Evolutionary conservation across 345 rosid genomes (phyloP), one percentile per base, ranked within the genome.

Genomic region (Alliaria petiolata): DNA sequence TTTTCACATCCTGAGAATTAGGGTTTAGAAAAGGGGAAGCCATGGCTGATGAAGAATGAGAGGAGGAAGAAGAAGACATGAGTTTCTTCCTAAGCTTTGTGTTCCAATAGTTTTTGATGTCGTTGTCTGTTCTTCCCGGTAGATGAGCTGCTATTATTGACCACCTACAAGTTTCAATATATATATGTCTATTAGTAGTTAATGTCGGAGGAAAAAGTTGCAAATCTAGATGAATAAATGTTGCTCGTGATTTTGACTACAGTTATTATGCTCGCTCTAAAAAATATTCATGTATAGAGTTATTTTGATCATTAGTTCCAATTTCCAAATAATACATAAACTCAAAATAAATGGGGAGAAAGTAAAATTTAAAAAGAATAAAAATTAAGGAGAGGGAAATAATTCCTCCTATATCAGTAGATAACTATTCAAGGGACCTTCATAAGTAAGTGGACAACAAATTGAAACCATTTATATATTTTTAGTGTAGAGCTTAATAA

Each of bases 61-160:
- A 64, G 42, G 71, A 64, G 4, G 70, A 49, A 40, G 76, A n/a
- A n/a, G n/a, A 56, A 13, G 76, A 84, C 80, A 87, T 77, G 65
- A 88, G 83, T 77, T 86, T 93, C 82, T 90, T 93, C 89, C 88
- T 93, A 47, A 93, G 95, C 84, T 93, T 93, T 33, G 97, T 93
- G 83, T 90, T 93, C 98, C 97, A 93, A 75, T 90, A 85, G 79
- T 93, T 93, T 76, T 93, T 93, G 46, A 93, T 88, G 79, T 93
- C 98, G 62, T 93, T 93, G 56, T 93, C 98, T 9, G 98, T 93
- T 77, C 98, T 85, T 30, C 97, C 96, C 15, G 96, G 98, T 62
- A 89, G 83, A 71, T 92, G 98, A 84, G 88, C 95, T 61, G 98
- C 98, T 70, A 92, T 92, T 72, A 89, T 89, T 85, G 96, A 90